These are phyloP conservation scores for Suillus variegatus DNA, from an alignment of 768 basidiomycete genomes.

Conservation along the genomic window DNA sequence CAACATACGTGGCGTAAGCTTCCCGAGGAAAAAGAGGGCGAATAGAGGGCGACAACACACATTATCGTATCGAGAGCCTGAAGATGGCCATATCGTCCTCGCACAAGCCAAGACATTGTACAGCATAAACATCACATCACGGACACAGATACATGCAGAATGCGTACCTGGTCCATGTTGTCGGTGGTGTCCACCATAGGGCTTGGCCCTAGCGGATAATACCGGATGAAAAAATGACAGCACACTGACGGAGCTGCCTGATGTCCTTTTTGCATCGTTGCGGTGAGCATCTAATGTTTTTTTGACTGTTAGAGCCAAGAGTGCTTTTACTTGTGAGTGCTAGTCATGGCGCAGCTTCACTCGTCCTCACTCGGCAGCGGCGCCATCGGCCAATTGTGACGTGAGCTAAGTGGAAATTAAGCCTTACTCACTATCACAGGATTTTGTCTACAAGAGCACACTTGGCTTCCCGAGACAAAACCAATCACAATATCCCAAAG, in stretches of 20 bases:
- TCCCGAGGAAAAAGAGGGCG: neutral
- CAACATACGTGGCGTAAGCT: neutral
- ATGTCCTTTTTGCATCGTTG: neutral
- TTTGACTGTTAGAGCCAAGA: neutral
- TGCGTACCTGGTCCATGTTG: no score
- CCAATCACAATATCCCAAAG: neutral
- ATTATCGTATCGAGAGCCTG: neutral
- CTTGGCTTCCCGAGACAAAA: neutral
- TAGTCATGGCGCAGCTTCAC: neutral
- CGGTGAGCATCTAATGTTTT: neutral
- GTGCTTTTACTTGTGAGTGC: neutral
- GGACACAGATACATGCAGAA: neutral
- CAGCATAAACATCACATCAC: neutral
- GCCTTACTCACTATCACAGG: neutral
- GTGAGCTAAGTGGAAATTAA: neutral
- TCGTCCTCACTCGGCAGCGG: neutral
- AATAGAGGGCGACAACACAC: neutral
- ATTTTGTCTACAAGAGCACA: neutral
- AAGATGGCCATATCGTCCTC: no score
- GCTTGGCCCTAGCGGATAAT: no score
- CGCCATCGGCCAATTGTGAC: neutral
- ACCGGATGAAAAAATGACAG: neutral
- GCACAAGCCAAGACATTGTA: neutral
- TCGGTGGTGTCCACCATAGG: neutral
- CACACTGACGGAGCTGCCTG: neutral